Percentiles rank a stretch among this genome's conserved stretches.
Conservation (phyloP, 768 basidiomycete species). For the Sporobolomyces pararoseus region DNA sequence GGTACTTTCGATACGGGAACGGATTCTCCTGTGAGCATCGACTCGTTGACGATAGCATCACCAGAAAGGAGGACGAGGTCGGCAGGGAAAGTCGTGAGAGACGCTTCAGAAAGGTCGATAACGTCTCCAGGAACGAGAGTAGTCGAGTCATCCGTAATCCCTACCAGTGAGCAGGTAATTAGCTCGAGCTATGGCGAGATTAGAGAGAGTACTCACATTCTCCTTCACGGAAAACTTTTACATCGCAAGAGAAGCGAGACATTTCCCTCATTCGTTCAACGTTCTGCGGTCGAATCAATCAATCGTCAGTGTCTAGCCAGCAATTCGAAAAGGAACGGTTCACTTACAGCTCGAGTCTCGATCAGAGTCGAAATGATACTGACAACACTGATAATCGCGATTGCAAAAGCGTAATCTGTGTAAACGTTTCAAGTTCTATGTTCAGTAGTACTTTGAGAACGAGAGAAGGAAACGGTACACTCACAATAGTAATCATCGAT, state of each 20-base stretch:
- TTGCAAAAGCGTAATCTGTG: constrained; percentile 92
- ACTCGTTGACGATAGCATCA: constrained; percentile 96
- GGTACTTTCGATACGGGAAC: constrained; percentile 91
- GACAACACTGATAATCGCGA: constrained; percentile 78
- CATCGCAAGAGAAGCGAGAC: constrained; percentile 80
- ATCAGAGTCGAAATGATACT: constrained; percentile 81
- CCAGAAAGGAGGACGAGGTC: constrained; percentile 90
- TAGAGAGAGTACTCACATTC: constrained; percentile 57
- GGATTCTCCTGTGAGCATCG: constrained; percentile 98
- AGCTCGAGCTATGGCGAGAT: not conserved
- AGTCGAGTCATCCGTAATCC: constrained; percentile 70
- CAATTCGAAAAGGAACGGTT: not conserved
- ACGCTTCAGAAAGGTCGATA: constrained; percentile 75
- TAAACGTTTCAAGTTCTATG: not conserved
- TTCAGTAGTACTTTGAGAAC: not conserved
- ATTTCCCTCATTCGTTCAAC: constrained; percentile 92
- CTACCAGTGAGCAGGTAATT: not conserved
- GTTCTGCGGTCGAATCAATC: constrained; percentile 56
- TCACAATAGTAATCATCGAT: constrained; percentile 76
- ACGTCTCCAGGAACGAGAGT: constrained; percentile 87
- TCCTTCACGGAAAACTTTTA: constrained; percentile 65
- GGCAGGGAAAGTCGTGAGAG: constrained; percentile 71
- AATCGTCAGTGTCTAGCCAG: constrained; percentile 45
- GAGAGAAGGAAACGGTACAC: not conserved
- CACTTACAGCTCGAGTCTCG: constrained; percentile 80